Conservation (phyloP, 2,329 filamentous ascomycete species). For the Daldinia sp. region DNA sequence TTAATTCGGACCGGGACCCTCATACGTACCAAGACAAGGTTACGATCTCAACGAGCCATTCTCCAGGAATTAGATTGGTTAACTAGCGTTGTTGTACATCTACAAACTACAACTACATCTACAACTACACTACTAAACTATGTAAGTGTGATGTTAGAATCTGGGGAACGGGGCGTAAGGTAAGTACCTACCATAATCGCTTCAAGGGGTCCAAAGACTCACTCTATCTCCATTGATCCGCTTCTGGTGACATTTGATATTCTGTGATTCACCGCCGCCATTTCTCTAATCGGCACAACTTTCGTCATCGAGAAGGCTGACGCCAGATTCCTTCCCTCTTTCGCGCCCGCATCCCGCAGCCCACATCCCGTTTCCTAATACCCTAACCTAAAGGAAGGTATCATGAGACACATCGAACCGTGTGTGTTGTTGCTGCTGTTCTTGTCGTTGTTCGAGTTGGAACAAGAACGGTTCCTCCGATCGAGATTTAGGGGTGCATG, state of each 20-base stretch:
- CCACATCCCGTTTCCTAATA: not conserved
- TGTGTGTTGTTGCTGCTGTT: not conserved
- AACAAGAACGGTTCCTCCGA: conserved; percentile 1
- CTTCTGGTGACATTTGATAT: conserved; percentile 15
- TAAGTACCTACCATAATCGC: not conserved
- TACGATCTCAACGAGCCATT: conserved; percentile 11
- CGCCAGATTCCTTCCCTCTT: conserved; percentile 9
- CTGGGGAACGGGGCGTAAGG: conserved; percentile 13
- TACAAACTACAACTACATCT: not conserved
- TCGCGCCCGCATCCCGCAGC: not conserved
- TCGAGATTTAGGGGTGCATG: conserved; percentile 36
- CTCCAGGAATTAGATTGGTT: conserved; percentile 26
- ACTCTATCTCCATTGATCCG: not conserved
- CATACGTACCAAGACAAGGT: not conserved
- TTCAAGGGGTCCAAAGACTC: conserved; percentile 14
- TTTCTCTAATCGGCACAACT: conserved; percentile 8
- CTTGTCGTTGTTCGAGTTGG: not conserved
- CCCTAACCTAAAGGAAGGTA: not conserved
- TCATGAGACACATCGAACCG: conserved; percentile 19
- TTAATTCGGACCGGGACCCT: conserved; percentile 29
- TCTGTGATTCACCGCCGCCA: conserved; percentile 16
- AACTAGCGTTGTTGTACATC: not conserved
- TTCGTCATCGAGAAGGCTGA: conserved; percentile 39
- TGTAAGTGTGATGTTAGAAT: not conserved
- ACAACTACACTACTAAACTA: no score